Evolutionary conservation across 139 green algal species (phyloP).

Genomic region (Mesotaenium endlicherianum): DNA sequence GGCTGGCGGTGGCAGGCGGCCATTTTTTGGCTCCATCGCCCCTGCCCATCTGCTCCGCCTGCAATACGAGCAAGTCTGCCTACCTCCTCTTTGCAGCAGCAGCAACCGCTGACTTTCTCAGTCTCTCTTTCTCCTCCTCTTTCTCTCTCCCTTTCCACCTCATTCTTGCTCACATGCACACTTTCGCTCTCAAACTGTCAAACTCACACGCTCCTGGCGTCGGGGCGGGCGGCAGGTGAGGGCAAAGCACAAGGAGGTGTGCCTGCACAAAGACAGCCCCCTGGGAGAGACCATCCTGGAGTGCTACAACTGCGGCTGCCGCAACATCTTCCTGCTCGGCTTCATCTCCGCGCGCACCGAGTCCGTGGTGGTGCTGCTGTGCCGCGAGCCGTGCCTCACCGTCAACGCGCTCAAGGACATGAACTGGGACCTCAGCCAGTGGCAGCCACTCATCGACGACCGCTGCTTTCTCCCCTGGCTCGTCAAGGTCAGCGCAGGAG

Average conservation of each 20-base stretch:
- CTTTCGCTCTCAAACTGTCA: too few species aligned
- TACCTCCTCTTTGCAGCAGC: too few species aligned
- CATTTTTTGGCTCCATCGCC: too few species aligned
- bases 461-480: constrained; percentile 87
- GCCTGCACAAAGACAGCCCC: constrained; percentile 87
- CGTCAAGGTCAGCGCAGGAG: constrained; percentile 72
- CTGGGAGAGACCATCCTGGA: constrained; percentile 92
- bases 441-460: constrained; percentile 92
- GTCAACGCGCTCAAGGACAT: constrained; percentile 73
- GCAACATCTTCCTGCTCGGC: constrained; percentile 94
- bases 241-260: constrained; percentile 77
- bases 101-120: too few species aligned
- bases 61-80: too few species aligned
- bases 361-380: constrained; percentile 89
- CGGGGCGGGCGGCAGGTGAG: constrained; percentile 54
- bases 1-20: too few species aligned
- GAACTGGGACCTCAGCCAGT: constrained; percentile 76
- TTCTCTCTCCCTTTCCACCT: neutral
- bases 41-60: too few species aligned
- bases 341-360: constrained; percentile 88
- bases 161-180: too few species aligned
- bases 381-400: constrained; percentile 71
- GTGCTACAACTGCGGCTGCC: constrained; percentile 86
- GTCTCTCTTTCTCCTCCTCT: too few species aligned
- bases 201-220: too few species aligned